phyloP scores from a whole-genome alignment of 1,139 yeast species.

The Taiozyma sp. region DNA sequence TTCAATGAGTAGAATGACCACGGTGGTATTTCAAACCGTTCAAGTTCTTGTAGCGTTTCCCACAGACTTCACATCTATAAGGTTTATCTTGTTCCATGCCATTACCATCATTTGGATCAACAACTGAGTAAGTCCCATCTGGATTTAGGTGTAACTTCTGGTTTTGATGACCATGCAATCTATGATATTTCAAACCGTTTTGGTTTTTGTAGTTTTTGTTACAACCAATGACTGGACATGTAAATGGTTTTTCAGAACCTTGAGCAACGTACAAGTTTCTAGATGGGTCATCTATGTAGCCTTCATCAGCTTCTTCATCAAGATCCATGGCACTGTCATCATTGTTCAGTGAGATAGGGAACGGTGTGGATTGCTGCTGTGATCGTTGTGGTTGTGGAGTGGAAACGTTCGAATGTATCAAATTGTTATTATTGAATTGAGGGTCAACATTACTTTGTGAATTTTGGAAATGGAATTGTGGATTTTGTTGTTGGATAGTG shows the following conservation, averaged over 20 bases:
- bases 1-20: conserved; percentile 91
- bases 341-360: conserved; percentile 19
- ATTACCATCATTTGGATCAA: conserved; percentile 92
- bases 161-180: conserved; percentile 95
- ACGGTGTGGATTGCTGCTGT: conserved; percentile 17
- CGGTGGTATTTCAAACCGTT: conserved; percentile 96
- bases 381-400: conserved; percentile 2
- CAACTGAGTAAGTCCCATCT: conserved; percentile 88
- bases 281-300: conserved; percentile 88
- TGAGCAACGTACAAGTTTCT: conserved; percentile 90
- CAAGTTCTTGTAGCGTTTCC: conserved; percentile 91
- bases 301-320: conserved; percentile 36
- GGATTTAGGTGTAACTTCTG: conserved; percentile 87
- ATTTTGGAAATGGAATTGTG: conserved; percentile 6
- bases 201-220: conserved; percentile 97
- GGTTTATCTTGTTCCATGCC: conserved; percentile 98
- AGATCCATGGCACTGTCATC: conserved; percentile 32
- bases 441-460: conserved; percentile 2
- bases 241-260: conserved; percentile 91
- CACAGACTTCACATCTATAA: conserved; percentile 96
- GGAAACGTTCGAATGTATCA: background rate
- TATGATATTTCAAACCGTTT: conserved; percentile 93
- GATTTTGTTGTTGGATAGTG: conserved; percentile 1
- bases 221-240: conserved; percentile 97
- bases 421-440: background rate